These are phyloP conservation scores for Margaritispora aquatica DNA, from an alignment of 495 filamentous ascomycete species.

Conservation along the genomic window DNA sequence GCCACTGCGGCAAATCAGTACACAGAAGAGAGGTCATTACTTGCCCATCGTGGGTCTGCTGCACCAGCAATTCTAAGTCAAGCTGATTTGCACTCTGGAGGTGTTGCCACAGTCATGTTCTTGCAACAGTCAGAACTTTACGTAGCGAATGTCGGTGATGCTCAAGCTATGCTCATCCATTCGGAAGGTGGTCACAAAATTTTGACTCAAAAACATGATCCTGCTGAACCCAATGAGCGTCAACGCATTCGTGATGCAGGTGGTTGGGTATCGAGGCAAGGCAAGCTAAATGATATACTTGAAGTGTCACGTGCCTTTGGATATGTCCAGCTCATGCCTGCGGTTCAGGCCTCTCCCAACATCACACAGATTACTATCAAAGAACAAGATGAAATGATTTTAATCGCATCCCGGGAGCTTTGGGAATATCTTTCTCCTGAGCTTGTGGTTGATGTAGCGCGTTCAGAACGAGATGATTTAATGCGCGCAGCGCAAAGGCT, in stretches of 20 bases:
- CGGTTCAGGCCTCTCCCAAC: slow-evolving; percentile 85
- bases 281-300: slow-evolving; percentile 85
- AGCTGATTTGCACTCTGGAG: slow-evolving; percentile 83
- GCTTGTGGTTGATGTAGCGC: slow-evolving; percentile 83
- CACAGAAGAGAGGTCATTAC: slow-evolving; percentile 60
- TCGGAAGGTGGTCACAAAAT: slow-evolving; percentile 73
- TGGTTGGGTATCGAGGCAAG: slow-evolving; percentile 89
- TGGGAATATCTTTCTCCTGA: slow-evolving; percentile 92
- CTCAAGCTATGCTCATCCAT: slow-evolving; percentile 87
- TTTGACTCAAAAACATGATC: slow-evolving; percentile 87
- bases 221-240: slow-evolving; percentile 74
- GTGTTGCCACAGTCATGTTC: slow-evolving; percentile 88
- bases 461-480: slow-evolving; percentile 73
- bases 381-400: slow-evolving; percentile 88
- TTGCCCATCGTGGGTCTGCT: slow-evolving; percentile 62
- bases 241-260: slow-evolving; percentile 90
- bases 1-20: slow-evolving; percentile 79
- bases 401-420: slow-evolving; percentile 85
- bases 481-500: slow-evolving; percentile 97
- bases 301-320: slow-evolving; percentile 93
- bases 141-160: slow-evolving; percentile 92
- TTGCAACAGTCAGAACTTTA: slow-evolving; percentile 84
- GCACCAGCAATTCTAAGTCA: slow-evolving; percentile 67
- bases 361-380: slow-evolving; percentile 71
- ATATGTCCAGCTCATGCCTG: slow-evolving; percentile 85